Conservation (phyloP, 768 basidiomycete genomes). For the Lentinula detonsa region DNA sequence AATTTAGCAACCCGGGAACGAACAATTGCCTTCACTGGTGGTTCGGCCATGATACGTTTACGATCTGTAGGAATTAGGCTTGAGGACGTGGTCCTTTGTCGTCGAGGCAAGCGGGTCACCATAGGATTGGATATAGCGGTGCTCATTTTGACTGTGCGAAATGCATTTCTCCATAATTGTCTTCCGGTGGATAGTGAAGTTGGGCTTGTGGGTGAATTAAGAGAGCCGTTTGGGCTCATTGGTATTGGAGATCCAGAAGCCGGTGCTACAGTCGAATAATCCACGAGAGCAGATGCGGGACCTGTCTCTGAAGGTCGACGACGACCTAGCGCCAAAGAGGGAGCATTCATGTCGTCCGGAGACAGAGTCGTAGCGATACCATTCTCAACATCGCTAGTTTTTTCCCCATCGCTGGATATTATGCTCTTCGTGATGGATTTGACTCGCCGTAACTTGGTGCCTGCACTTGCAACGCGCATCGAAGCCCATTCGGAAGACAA, state of each 20-base stretch:
- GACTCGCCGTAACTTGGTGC: constrained; percentile 15
- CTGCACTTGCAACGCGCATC: constrained; percentile 12
- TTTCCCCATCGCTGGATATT: constrained; percentile 17
- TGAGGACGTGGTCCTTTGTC: constrained; percentile 31
- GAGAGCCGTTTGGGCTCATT: not conserved
- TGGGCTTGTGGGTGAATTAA: not conserved
- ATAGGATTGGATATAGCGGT: constrained; percentile 17
- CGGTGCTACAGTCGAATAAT: constrained; percentile 1
- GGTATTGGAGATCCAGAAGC: constrained; percentile 17
- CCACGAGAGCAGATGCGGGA: not conserved
- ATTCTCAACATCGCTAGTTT: constrained; percentile 22
- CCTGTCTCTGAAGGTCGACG: constrained; percentile 3
- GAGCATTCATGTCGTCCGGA: not conserved
- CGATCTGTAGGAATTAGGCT: constrained; percentile 18
- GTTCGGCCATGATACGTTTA: constrained; percentile 22
- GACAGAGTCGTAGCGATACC: constrained; percentile 17
- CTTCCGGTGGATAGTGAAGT: constrained; percentile 16
- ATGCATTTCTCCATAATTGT: constrained; percentile 37
- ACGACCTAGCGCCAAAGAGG: not conserved
- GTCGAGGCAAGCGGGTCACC: constrained; percentile 18
- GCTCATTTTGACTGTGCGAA: constrained; percentile 37
- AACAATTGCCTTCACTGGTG: constrained; percentile 28
- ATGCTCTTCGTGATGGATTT: constrained; percentile 19
- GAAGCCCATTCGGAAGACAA: constrained; percentile 11
- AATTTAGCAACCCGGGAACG: constrained; percentile 51